Evolutionary conservation across 1,284 basidiomycete species (phyloP), one percentile per base, ranked within the genome.

Genomic region (Tremellales sp.): DNA sequence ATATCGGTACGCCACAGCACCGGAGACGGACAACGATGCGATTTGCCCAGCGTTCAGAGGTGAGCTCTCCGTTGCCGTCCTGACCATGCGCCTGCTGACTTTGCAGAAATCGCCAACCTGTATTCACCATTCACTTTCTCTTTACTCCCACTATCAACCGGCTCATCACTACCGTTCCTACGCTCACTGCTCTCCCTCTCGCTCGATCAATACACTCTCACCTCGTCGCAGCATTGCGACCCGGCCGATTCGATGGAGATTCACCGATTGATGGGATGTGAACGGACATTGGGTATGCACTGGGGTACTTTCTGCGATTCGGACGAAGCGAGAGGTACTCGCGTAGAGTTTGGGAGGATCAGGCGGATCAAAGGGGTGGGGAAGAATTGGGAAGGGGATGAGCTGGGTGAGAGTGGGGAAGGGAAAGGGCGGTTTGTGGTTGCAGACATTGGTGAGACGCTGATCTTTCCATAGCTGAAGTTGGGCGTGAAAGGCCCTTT

Each of bases 251-350:
- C 68, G 7, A 47, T 73, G n/a, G 66, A 65, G 44, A 68, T 75
- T 23, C 67, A 70, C 45, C 40, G 49, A 33, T 54, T 66, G 10
- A 53, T 75, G 40, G n/a, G 53, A 21, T 54, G 62, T 11, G 46
- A 61, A 29, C 54, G 70, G n/a, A 57, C 56, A 4, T 24, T 75
- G 22, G 73, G 67, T 8, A 68, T 75, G 22, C 73, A 75, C 55
- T 73, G 72, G 67, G 71, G 72, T n/a, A 75, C 73, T 8, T 74
- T 75, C 52, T 73, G 70, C 48, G 70, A 73, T 47, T 52, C 52
- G 4, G 62, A 70, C 17, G 73, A 75, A 53, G 60, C 65, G 7
- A 52, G 73, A 35, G 73, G 70, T 2, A 65, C 63, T n/a, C 45
- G 72, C 17, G 67, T 70, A 12, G 70, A 71, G 35, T 73, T 75